phyloP scores from a whole-genome alignment of 495 filamentous ascomycete species.

The Trichoderma asperelloides region DNA sequence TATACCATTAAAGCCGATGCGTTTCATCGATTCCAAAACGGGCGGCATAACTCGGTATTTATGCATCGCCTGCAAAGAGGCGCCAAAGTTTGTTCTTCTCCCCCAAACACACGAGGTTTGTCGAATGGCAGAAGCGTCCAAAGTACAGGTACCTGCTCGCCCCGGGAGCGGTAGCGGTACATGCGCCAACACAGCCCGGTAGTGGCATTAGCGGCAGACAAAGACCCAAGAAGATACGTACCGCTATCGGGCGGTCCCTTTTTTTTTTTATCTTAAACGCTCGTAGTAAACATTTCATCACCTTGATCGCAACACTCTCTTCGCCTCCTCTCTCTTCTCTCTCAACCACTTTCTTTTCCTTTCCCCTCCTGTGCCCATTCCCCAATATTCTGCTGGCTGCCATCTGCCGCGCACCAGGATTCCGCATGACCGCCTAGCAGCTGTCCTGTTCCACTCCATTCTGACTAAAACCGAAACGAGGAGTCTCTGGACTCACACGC shows the following conservation, averaged over 20 bases:
- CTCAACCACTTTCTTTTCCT: neutral
- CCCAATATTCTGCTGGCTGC: neutral
- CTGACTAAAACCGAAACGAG: neutral
- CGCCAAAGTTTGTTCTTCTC: no score
- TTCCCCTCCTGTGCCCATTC: neutral
- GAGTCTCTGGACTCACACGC: neutral
- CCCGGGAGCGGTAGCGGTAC: no score
- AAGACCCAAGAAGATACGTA: neutral
- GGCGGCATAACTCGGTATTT: no score
- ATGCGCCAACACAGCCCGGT: no score
- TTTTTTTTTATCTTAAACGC: neutral
- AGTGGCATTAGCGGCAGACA: no score
- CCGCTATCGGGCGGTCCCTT: neutral
- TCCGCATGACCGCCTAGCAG: conserved; percentile 1
- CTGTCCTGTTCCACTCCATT: neutral
- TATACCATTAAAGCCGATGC: no score
- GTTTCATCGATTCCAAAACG: no score
- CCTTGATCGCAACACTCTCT: neutral
- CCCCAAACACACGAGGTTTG: no score
- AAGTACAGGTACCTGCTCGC: no score
- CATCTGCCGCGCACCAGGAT: neutral
- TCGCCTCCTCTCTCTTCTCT: neutral
- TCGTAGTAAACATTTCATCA: neutral
- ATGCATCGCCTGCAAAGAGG: no score
- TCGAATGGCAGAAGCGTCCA: no score